These are phyloP conservation scores for Ulota crispa DNA, from an alignment of 225 moss, liverwort and hornwort species.

Conservation along the genomic window DNA sequence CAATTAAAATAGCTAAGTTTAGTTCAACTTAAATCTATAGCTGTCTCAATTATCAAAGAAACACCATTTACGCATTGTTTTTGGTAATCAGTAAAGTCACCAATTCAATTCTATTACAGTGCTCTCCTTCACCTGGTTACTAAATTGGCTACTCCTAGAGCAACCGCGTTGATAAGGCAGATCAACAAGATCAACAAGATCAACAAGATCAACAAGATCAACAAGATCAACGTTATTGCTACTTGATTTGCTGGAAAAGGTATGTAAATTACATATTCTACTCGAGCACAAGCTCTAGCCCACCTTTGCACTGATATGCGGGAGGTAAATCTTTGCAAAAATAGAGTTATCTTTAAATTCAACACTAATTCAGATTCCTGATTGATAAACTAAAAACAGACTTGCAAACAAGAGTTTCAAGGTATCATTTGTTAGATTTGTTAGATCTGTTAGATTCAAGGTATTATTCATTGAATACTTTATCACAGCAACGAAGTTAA, in stretches of 20 bases:
- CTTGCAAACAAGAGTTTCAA: background rate
- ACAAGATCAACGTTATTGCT: background rate
- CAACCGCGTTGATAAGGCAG: background rate
- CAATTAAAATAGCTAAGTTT: too few relatives aligned
- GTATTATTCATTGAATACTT: background rate
- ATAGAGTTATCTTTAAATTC: background rate
- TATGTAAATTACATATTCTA: background rate
- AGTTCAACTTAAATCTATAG: too few relatives aligned
- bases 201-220: too few relatives aligned
- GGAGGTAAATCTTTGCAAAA: slow-evolving; percentile 45
- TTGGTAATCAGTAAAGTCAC: too few relatives aligned
- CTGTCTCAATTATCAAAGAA: too few relatives aligned
- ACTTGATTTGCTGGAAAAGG: background rate
- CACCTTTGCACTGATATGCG: slow-evolving; percentile 33
- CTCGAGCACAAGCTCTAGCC: slow-evolving; percentile 37
- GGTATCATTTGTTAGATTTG: background rate
- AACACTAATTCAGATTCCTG: background rate
- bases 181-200: too few relatives aligned
- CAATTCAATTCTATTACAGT: background rate
- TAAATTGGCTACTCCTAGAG: background rate
- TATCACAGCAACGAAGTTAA: background rate
- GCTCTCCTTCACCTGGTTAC: background rate
- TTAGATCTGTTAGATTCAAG: background rate
- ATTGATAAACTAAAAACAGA: background rate
- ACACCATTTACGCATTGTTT: too few relatives aligned